Conservation (phyloP, 176 grass and related monocot genomes). For the Raddia distichophylla region DNA sequence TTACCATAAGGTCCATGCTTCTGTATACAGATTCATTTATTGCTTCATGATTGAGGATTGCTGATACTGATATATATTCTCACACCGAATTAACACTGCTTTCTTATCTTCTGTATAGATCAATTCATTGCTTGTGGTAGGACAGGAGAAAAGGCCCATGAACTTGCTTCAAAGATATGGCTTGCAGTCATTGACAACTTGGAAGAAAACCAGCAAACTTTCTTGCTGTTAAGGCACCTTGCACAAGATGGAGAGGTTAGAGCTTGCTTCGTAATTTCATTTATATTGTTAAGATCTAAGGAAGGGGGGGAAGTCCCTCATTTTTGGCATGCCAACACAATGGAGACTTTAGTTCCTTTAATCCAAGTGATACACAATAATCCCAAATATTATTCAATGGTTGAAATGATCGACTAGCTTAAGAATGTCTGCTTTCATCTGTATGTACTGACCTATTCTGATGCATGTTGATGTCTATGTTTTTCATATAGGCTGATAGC, state of each 20-base stretch:
- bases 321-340: neutral
- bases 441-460: neutral
- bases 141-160: slow-evolving; percentile 87
- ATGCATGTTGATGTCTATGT: neutral
- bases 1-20: slow-evolving; percentile 20
- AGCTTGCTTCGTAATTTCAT: slow-evolving; percentile 22
- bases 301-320: neutral
- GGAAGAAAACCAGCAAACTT: slow-evolving; percentile 83
- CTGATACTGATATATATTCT: neutral
- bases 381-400: neutral
- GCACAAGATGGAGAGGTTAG: slow-evolving; percentile 93
- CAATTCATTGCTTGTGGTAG: slow-evolving; percentile 94
- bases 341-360: neutral
- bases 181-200: slow-evolving; percentile 88
- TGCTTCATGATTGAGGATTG: slow-evolving; percentile 16
- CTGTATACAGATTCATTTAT: slow-evolving; percentile 24
- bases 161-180: slow-evolving; percentile 94
- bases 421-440: neutral
- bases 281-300: neutral
- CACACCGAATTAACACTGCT: neutral
- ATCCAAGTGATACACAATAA: slow-evolving; percentile 8
- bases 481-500: neutral
- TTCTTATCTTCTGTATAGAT: slow-evolving; percentile 57
- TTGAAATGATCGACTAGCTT: neutral
- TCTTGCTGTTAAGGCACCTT: slow-evolving; percentile 71